Conservation (phyloP, 2,329 filamentous ascomycete species). For the Emydomyces testavorans region DNA sequence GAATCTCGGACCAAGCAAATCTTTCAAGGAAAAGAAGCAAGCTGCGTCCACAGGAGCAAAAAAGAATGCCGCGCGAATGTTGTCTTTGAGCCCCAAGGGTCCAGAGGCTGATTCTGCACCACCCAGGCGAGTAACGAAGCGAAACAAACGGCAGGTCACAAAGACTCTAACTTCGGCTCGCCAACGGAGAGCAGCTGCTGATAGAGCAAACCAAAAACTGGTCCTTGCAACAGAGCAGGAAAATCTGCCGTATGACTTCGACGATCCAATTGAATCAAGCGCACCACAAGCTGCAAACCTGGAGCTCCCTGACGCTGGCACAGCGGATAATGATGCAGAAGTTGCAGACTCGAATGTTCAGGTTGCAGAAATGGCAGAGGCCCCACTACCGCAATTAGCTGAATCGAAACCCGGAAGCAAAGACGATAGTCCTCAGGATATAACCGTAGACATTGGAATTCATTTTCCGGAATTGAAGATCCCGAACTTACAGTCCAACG, state of each 20-base stretch:
- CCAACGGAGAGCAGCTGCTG: constrained; percentile 13
- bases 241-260: constrained; percentile 9
- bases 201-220: constrained; percentile 14
- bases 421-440: neutral
- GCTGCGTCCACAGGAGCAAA: constrained; percentile 8
- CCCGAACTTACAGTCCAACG: neutral
- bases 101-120: constrained; percentile 1
- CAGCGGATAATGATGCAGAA: neutral
- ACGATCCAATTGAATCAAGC: constrained; percentile 18
- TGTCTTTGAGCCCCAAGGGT: constrained; percentile 11
- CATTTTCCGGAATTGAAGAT: neutral
- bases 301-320: neutral
- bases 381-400: neutral
- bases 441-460: neutral
- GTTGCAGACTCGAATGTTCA: neutral
- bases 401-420: neutral
- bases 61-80: neutral
- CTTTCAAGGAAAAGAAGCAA: constrained; percentile 2
- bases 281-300: neutral
- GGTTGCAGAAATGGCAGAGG: too few species aligned
- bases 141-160: constrained; percentile 6
- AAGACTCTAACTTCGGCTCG: constrained; percentile 16
- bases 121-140: constrained; percentile 8
- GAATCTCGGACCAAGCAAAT: neutral
- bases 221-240: constrained; percentile 12